Evolutionary conservation across 768 basidiomycete genomes (phyloP).

Genomic region (Phanerochaete carnosa): DNA sequence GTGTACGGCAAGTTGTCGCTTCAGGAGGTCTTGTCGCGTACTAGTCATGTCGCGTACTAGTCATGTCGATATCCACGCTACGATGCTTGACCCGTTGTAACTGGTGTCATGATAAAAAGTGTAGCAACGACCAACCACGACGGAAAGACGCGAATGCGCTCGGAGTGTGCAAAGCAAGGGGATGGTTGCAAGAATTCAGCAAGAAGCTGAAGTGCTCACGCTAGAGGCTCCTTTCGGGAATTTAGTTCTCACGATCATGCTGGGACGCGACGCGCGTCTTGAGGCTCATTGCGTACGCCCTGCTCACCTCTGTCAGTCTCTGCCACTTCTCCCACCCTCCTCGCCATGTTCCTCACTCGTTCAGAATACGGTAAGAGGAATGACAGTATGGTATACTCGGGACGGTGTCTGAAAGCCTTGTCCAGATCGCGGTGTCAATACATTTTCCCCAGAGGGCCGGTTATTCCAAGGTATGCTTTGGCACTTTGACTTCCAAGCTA

Average conservation of each 20-base stretch:
- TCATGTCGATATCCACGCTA: no score
- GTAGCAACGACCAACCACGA: no score
- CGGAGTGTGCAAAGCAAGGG: no score
- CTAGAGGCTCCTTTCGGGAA: not conserved
- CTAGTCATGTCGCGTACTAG: not conserved
- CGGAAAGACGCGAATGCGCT: no score
- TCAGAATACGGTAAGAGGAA: conserved; percentile 78
- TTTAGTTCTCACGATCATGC: conserved; percentile 6
- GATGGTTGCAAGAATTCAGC: no score
- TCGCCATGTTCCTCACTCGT: conserved; percentile 84
- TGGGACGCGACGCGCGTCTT: conserved; percentile 19
- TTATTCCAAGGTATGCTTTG: conserved; percentile 83
- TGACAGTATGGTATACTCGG: conserved; percentile 2
- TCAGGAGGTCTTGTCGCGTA: not conserved
- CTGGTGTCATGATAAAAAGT: no score
- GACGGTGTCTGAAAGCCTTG: not conserved
- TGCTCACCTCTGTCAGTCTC: not conserved
- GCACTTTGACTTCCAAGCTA: not conserved
- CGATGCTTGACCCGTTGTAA: no score
- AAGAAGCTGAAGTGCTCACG: no score
- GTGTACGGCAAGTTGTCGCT: not conserved
- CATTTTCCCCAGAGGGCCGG: conserved; percentile 97
- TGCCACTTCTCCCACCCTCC: not conserved
- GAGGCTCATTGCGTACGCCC: conserved; percentile 13
- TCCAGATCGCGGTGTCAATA: conserved; percentile 96